Evolutionary conservation across 2,329 filamentous ascomycete genomes (phyloP).

Genomic region (Cladosporium sphaerospermum): DNA sequence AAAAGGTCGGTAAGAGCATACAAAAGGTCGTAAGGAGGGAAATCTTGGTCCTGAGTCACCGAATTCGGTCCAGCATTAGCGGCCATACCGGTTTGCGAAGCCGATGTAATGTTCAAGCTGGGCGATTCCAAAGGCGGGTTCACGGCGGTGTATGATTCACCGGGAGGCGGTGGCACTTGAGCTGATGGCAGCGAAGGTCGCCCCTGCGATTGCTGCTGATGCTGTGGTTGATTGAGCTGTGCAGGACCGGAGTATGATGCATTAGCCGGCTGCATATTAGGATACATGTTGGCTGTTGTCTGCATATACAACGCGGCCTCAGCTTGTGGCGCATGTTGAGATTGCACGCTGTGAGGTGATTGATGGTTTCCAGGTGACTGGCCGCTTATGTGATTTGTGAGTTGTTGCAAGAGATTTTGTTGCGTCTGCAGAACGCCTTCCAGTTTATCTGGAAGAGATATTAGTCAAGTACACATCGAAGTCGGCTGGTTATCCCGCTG

Average conservation of each 20-base stretch:
- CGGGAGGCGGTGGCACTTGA: slow-evolving; percentile 13
- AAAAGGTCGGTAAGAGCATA: slow-evolving; percentile 56
- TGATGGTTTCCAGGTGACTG: slow-evolving; percentile 1
- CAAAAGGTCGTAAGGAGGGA: slow-evolving; percentile 55
- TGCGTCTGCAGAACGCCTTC: slow-evolving; percentile 40
- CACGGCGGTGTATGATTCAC: slow-evolving; percentile 26
- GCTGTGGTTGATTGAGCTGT: slow-evolving; percentile 14
- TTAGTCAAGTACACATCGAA: slow-evolving; percentile 1
- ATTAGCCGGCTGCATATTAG: slow-evolving; percentile 17
- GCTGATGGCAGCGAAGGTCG: slow-evolving; percentile 17
- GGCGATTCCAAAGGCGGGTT: slow-evolving; percentile 52
- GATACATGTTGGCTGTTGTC: slow-evolving; percentile 33
- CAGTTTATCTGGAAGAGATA: slow-evolving; percentile 36
- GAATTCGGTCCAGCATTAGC: slow-evolving; percentile 15
- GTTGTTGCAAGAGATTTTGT: slow-evolving; percentile 41
- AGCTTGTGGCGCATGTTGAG: slow-evolving; percentile 37
- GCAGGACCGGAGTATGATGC: slow-evolving; percentile 19
- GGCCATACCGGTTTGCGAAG: slow-evolving; percentile 12
- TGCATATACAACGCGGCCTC: slow-evolving; percentile 41
- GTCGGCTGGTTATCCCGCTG: neutral
- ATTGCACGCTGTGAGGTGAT: slow-evolving; percentile 19
- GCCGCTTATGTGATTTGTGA: slow-evolving; percentile 25
- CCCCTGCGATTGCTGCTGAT: slow-evolving; percentile 19
- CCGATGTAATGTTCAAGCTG: slow-evolving; percentile 45
- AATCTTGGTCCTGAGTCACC: slow-evolving; percentile 38